These are phyloP conservation scores for Erodium texanum DNA, from an alignment of 441 rosid species.

Conservation along the genomic window DNA sequence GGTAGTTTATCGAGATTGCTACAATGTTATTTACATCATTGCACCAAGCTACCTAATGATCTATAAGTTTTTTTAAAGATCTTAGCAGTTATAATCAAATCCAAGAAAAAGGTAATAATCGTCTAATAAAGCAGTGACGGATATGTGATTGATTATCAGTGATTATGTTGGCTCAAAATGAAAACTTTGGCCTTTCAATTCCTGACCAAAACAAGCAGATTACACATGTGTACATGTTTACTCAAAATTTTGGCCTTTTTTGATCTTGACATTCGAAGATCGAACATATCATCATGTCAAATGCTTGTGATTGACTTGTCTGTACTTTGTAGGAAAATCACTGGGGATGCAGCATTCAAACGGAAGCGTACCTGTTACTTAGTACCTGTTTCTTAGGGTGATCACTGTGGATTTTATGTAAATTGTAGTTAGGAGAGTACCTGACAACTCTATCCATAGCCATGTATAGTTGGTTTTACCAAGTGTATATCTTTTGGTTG, in stretches of 20 bases:
- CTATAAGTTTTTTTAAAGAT: neutral
- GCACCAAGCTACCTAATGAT: neutral
- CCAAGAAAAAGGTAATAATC: too few relatives aligned
- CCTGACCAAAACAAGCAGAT: too few relatives aligned
- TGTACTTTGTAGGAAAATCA: conserved; percentile 33
- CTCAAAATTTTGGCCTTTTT: too few relatives aligned
- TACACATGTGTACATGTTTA: too few relatives aligned
- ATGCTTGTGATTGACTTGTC: neutral
- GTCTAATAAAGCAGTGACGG: too few relatives aligned
- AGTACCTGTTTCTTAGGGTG: conserved; percentile 19
- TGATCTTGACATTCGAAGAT: too few relatives aligned
- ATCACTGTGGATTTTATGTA: conserved; percentile 25
- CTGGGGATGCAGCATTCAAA: conserved; percentile 30
- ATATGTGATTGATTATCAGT: too few relatives aligned
- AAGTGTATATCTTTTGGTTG: neutral
- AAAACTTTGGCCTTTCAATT: too few relatives aligned
- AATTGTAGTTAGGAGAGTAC: neutral
- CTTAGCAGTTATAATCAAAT: neutral
- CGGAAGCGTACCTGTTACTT: conserved; percentile 37
- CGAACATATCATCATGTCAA: too few relatives aligned
- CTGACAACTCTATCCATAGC: neutral
- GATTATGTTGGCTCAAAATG: too few relatives aligned
- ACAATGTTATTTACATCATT: neutral
- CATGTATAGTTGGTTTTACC: neutral
- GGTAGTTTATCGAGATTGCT: conserved; percentile 21